Evolutionary conservation across 768 basidiomycete genomes (phyloP).

Genomic region (Exidia glandulosa): DNA sequence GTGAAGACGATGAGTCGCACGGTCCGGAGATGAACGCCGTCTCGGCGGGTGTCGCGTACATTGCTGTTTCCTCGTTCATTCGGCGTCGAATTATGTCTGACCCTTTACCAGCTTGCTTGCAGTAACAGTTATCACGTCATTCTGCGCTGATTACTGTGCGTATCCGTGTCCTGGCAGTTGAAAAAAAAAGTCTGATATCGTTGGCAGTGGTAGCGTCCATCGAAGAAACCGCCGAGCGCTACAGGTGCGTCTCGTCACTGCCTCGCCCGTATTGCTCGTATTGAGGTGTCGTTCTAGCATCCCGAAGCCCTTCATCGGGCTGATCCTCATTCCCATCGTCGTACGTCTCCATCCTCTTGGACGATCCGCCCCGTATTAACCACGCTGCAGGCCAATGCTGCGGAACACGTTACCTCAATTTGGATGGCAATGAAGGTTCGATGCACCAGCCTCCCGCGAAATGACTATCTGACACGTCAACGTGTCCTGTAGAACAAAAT

Average conservation of each 20-base stretch:
- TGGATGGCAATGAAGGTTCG: slow-evolving; percentile 18
- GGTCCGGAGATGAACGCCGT: slow-evolving; percentile 55
- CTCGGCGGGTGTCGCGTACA: slow-evolving; percentile 47
- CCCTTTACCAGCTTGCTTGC: slow-evolving; percentile 41
- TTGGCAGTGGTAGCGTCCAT: slow-evolving; percentile 75
- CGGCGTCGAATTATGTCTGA: background rate
- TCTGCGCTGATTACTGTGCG: slow-evolving; percentile 81
- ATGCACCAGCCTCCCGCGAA: too few species aligned
- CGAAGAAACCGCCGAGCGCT: slow-evolving; percentile 77
- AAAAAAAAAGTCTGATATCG: background rate
- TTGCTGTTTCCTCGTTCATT: background rate
- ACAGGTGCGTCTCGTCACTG: slow-evolving; percentile 20
- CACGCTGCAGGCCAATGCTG: slow-evolving; percentile 59
- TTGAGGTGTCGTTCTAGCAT: slow-evolving; percentile 24
- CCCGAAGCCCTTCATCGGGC: slow-evolving; percentile 75
- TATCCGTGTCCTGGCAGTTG: slow-evolving; percentile 9
- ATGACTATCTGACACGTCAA: too few species aligned
- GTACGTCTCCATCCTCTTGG: slow-evolving; percentile 31
- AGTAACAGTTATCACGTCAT: slow-evolving; percentile 73
- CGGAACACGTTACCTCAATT: slow-evolving; percentile 55
- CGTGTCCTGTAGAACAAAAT: slow-evolving; percentile 72
- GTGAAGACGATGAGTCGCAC: slow-evolving; percentile 30
- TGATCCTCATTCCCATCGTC: slow-evolving; percentile 81
- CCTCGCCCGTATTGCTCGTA: background rate
- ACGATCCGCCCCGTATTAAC: background rate